Evolutionary conservation across 257 asterid genomes (phyloP), one percentile per base, ranked within the genome.

Genomic region (Oldenlandia corymbosa): DNA sequence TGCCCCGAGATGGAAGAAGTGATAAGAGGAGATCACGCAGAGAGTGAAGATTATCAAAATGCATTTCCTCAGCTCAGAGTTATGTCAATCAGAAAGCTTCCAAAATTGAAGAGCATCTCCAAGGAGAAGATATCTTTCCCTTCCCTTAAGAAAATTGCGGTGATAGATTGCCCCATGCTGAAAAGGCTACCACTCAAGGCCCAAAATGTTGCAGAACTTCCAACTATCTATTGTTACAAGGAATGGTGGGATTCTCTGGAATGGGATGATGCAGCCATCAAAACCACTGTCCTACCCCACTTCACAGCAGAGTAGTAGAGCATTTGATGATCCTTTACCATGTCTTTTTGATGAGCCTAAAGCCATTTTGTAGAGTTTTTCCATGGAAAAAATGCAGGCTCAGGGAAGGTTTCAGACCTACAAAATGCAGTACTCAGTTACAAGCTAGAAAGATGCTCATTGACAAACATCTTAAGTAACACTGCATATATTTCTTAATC

Each of bases 221-320:
- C 83, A 37, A 81, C 79, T 11, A 75, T 81, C 24, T 81, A 78
- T 43, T 77, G 83, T 69, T 30, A 66, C 73, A 78, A 70, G 62
- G 81, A 66, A 47, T 80, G 85, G 85, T 75, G 83, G 85, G 75
- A 73, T n/a, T 73, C 71, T 52, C 68, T 80, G 76, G 67, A 69
- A 34, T 77, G 85, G 85, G 83, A 75, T 23, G 85, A 80, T 10
- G 31, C 65, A 56, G 67, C 61, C 49, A 80, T 79, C 41, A 75
- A 72, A 64, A 45, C 65, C 62, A 67, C 81, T 20, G 58, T 75
- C 42, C 77, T 68, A 42, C 85, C 83, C 60, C 79, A 72, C 80
- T 80, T 77, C 75, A 77, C 64, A 65, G 31, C 72, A 63, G 69
- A 74, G 50, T 76, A 54, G 64, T 36, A 20, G 37, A 52, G 58